Conservation (phyloP, 106 monocot species). For the Iris macrosiphon region DNA sequence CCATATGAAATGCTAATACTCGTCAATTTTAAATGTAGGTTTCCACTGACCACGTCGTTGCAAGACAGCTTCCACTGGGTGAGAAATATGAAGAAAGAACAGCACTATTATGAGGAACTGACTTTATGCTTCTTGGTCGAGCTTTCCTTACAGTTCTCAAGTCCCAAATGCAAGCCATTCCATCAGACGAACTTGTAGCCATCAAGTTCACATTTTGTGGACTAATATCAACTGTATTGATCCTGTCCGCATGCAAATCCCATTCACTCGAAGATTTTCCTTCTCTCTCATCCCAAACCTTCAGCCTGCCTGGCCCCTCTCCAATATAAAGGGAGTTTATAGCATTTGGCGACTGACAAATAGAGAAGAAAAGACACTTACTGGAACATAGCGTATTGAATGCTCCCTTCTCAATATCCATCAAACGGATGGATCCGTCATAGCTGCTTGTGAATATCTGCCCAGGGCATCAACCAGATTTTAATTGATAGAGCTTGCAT, state of each 20-base stretch:
- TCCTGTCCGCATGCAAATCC: slow-evolving; percentile 54
- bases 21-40: too few relatives aligned
- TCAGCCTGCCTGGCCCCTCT: slow-evolving; percentile 48
- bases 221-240: slow-evolving; percentile 76
- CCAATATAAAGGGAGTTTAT: slow-evolving; percentile 52
- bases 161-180: slow-evolving; percentile 75
- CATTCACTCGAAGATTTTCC: slow-evolving; percentile 46
- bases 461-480: too few relatives aligned
- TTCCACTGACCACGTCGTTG: too few relatives aligned
- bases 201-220: slow-evolving; percentile 44
- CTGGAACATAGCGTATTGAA: slow-evolving; percentile 53
- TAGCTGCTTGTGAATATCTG: slow-evolving; percentile 76
- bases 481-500: too few relatives aligned
- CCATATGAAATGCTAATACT: too few relatives aligned
- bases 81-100: slow-evolving; percentile 69
- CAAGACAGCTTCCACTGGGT: slow-evolving; percentile 50
- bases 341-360: slow-evolving; percentile 43
- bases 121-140: slow-evolving; percentile 26
- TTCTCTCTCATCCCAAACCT: slow-evolving; percentile 62
- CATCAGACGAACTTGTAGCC: slow-evolving; percentile 82
- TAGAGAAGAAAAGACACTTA: slow-evolving; percentile 37
- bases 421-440: slow-evolving; percentile 70
- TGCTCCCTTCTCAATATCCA: slow-evolving; percentile 66
- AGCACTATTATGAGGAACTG: slow-evolving; percentile 34
- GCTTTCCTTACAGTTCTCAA: slow-evolving; percentile 45